Evolutionary conservation across 306 rosid species (phyloP), one percentile per base, ranked within the genome.

Genomic region (Corylus avellana): DNA sequence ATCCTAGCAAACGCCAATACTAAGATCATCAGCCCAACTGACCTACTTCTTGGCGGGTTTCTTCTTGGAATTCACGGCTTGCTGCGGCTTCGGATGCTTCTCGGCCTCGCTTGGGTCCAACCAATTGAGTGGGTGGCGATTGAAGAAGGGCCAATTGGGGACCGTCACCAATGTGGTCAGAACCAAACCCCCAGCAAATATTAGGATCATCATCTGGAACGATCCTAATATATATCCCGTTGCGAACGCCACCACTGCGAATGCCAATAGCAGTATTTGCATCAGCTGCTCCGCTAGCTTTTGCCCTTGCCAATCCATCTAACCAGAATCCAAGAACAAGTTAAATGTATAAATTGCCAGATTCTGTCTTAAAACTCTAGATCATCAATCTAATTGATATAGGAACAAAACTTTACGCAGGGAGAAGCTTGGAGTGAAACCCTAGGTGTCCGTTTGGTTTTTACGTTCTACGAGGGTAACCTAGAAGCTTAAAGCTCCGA

Each of bases 281-380:
- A 95, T 92, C 91, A 92, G 70, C 83, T 91, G 95, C 92, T 94
- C 97, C n/a, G 97, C 95, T 8, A 86, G 77, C 91, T 89, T 92
- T 64, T 94, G 98, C 77, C 98, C 98, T 83, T 90, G 95, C 98
- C 97, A 92, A 86, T 95, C 98, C 98, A 95, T 95, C 97, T 91
- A 75, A 77, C 18, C 71, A 69, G 13, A 58, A 58, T 12, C 27
- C 57, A 22, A 53, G 44, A 14, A 68, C 8, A 9, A 59, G 37
- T 59, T 59, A 27, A 1, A 59, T 25, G 8, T 6, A 7, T 12
- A 12, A 63, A 27, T 27, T 14, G 6, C 6, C 69, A 51, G 27
- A 56, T 10, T 42, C 54, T 12, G 12, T 2, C 44, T 29, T 3
- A 0, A 20, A 67, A 67, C 16, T 53, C 42, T 47, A 49, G 53